These are phyloP conservation scores for Noccaea caerulescens DNA, from an alignment of 345 rosid species.

Conservation along the genomic window DNA sequence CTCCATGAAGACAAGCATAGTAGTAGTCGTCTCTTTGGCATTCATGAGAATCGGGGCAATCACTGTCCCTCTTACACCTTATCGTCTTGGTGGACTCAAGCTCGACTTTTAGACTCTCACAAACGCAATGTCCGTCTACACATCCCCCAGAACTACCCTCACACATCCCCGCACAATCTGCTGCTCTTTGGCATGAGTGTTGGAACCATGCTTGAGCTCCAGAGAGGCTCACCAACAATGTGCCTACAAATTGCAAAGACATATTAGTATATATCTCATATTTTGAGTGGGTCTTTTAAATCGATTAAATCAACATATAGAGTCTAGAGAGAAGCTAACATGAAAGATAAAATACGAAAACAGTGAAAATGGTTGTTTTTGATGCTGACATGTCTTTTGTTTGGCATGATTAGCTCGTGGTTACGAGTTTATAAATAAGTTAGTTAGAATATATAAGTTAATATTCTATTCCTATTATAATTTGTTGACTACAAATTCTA, in stretches of 20 bases:
- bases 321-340: not conserved
- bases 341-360: conserved; percentile 4
- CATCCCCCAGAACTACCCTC: not conserved
- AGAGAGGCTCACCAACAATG: conserved; percentile 1
- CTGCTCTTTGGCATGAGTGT: not conserved
- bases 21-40: not conserved
- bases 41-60: conserved; percentile 15
- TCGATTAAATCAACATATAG: not conserved
- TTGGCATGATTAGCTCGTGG: no score
- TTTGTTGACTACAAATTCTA: no score
- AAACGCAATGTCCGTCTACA: not conserved
- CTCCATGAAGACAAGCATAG: conserved; percentile 19
- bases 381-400: not conserved
- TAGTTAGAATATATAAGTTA: no score
- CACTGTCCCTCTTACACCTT: not conserved
- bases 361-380: not conserved
- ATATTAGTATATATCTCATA: not conserved
- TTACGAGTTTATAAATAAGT: no score
- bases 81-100: not conserved
- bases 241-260: conserved; percentile 11
- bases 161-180: not conserved
- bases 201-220: not conserved
- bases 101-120: not conserved
- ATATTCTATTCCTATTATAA: no score
- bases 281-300: not conserved